phyloP scores from a whole-genome alignment of 176 grass and related monocot species.

The Musa schizocarpa region DNA sequence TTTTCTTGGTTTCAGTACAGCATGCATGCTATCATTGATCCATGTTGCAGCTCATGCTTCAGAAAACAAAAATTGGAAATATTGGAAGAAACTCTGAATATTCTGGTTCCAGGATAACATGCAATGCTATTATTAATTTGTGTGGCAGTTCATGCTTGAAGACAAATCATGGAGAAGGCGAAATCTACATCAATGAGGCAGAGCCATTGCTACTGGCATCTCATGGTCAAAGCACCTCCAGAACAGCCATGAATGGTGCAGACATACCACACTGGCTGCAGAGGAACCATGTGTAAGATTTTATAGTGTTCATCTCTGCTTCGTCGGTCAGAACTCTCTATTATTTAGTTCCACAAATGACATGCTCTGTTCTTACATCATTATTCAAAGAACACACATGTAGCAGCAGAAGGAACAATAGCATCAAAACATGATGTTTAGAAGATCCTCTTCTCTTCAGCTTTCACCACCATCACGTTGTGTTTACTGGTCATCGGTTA shows the following conservation, averaged over 20 bases:
- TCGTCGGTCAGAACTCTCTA: not conserved
- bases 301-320: not conserved
- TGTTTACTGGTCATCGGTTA: too few species aligned
- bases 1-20: too few species aligned
- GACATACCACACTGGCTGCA: too few species aligned
- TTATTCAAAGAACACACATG: not conserved
- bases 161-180: not conserved
- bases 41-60: too few species aligned
- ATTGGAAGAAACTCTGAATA: too few species aligned
- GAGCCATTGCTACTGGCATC: not conserved
- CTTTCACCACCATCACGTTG: not conserved
- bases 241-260: not conserved
- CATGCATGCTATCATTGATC: too few species aligned
- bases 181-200: not conserved
- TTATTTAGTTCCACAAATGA: not conserved
- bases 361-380: not conserved
- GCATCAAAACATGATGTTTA: constrained; percentile 6
- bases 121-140: not conserved
- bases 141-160: not conserved
- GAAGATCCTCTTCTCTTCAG: not conserved
- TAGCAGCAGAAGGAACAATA: constrained; percentile 3
- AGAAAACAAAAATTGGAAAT: too few species aligned
- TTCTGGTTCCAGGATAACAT: not conserved
- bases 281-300: not conserved
- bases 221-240: constrained; percentile 6